phyloP scores from a whole-genome alignment of 306 rosid genomes.

The Ormosia semicastrata region DNA sequence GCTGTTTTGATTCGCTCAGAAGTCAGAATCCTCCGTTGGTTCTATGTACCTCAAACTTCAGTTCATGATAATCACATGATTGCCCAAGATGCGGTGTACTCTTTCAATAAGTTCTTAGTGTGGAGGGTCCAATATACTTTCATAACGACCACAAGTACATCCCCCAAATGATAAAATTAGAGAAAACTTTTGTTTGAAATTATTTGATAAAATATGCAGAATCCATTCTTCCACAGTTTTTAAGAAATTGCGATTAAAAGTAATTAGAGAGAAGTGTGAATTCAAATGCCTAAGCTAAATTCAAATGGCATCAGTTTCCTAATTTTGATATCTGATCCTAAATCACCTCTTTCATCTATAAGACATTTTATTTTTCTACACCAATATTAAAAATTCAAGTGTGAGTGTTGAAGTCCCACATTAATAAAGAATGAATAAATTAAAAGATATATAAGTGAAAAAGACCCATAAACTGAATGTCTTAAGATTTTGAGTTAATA shows the following conservation, averaged over 20 bases:
- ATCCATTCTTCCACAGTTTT: background rate
- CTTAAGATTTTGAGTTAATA: too few relatives aligned
- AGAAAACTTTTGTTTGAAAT: background rate
- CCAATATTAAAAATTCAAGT: too few relatives aligned
- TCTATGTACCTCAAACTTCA: background rate
- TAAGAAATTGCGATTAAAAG: background rate
- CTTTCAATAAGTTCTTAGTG: background rate
- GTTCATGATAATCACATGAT: background rate
- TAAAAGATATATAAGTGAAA: too few relatives aligned
- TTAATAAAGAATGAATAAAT: too few relatives aligned
- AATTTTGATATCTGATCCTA: background rate
- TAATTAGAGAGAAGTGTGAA: background rate
- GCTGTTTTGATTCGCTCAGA: background rate
- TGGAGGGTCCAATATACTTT: conserved; percentile 14
- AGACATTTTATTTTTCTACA: background rate
- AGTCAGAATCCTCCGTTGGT: background rate
- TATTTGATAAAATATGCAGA: background rate
- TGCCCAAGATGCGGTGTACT: conserved; percentile 2
- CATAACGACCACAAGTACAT: background rate
- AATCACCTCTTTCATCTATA: background rate
- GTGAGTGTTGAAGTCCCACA: too few relatives aligned
- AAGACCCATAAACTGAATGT: too few relatives aligned
- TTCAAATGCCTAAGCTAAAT: background rate
- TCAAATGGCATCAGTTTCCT: background rate
- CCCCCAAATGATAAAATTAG: background rate